Conservation (phyloP, 2,329 filamentous ascomycete genomes). For the Ambrosiella beaveri region DNA sequence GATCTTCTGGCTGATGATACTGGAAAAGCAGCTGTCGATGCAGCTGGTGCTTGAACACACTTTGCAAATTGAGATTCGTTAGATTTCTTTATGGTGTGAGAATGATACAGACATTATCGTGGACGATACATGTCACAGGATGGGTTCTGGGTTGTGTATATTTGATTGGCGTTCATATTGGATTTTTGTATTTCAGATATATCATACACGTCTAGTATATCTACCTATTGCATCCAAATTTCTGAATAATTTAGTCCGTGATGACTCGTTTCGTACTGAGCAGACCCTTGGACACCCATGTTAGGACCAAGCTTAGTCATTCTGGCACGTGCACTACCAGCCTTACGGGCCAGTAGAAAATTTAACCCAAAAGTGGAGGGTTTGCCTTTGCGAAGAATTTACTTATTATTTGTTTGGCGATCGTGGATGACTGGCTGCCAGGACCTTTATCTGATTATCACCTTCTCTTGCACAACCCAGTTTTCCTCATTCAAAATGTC, state of each 20-base stretch:
- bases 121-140: no score
- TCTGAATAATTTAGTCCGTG: not conserved
- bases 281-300: not conserved
- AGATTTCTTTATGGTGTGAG: no score
- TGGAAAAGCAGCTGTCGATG: constrained; percentile 7
- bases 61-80: no score
- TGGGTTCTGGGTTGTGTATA: no score
- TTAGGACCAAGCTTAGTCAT: not conserved
- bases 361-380: not conserved
- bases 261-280: no score
- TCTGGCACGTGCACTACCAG: not conserved
- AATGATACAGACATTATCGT: no score
- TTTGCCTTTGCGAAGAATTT: not conserved
- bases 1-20: constrained; percentile 22
- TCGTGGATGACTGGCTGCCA: no score
- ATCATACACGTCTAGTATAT: no score
- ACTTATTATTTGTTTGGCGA: no score
- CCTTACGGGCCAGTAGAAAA: not conserved
- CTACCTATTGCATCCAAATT: not conserved
- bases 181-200: not conserved
- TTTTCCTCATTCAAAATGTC: constrained; percentile 34
- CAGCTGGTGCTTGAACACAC: constrained; percentile 2
- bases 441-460: no score
- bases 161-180: no score
- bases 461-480: no score